Evolutionary conservation across 352 stramenopile species (phyloP).

Genomic region (Phytophthora rubi): DNA sequence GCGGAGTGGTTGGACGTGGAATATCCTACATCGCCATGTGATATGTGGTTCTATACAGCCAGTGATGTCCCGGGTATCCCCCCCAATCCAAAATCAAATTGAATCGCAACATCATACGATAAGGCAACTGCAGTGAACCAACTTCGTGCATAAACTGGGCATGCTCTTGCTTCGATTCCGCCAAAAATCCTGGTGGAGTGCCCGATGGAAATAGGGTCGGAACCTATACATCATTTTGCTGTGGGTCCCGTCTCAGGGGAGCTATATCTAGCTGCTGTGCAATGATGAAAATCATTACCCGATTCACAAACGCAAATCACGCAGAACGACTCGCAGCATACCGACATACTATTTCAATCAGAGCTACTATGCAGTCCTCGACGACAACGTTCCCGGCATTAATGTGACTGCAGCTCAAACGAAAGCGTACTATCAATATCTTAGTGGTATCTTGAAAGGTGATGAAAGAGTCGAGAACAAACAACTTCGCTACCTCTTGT

Average conservation of each 20-base stretch:
- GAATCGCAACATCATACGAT: not conserved
- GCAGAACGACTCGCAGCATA: not conserved
- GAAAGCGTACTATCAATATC: not conserved
- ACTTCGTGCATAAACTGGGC: not conserved
- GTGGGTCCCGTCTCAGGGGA: too few relatives aligned
- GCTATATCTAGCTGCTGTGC: too few relatives aligned
- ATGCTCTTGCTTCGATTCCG: constrained; percentile 2
- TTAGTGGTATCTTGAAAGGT: not conserved
- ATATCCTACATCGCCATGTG: constrained; percentile 6
- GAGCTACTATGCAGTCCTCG: not conserved
- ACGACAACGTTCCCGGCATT: not conserved
- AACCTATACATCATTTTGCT: not conserved
- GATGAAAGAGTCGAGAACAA: constrained; percentile 17
- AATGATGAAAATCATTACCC: not conserved
- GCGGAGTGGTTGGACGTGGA: constrained; percentile 7
- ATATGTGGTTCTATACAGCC: constrained; percentile 1
- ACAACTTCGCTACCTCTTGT: constrained; percentile 9
- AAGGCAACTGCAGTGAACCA: constrained; percentile 1
- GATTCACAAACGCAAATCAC: not conserved
- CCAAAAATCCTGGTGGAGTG: constrained; percentile 9
- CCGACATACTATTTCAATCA: not conserved
- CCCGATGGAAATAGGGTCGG: not conserved
- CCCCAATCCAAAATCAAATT: constrained; percentile 17
- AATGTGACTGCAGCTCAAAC: not conserved
- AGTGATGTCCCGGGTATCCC: constrained; percentile 1